phyloP scores from a whole-genome alignment of 2,329 filamentous ascomycete genomes.

The Cryphonectria carpinicola region DNA sequence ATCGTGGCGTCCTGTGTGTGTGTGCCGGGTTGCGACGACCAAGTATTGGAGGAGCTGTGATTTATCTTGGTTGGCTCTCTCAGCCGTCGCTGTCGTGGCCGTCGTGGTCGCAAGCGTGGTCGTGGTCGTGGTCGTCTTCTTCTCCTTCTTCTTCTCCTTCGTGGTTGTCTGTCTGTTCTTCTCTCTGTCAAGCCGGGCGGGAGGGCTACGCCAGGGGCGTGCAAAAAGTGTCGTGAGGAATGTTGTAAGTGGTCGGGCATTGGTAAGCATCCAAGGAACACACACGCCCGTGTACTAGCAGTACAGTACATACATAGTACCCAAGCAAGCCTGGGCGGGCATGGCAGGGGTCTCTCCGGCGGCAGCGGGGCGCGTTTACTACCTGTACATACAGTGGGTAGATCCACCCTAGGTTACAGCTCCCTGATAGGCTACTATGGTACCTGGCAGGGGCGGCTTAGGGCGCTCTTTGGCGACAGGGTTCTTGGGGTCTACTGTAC shows the following conservation, averaged over 20 bases:
- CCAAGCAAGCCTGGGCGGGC: too few species aligned
- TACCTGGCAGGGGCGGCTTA: too few species aligned
- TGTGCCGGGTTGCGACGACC: not conserved
- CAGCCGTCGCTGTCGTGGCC: not conserved
- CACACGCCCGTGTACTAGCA: not conserved
- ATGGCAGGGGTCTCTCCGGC: not conserved
- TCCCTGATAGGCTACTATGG: too few species aligned
- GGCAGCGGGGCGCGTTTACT: not conserved
- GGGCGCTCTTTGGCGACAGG: too few species aligned
- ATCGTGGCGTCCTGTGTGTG: conserved; percentile 41
- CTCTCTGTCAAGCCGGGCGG: not conserved
- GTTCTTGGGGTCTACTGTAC: too few species aligned
- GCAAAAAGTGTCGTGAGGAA: not conserved
- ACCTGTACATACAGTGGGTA: not conserved
- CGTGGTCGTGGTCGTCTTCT: too few species aligned
- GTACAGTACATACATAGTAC: too few species aligned
- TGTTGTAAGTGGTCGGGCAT: not conserved
- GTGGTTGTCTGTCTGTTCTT: not conserved
- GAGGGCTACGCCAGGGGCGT: not conserved
- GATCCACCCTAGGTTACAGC: not conserved
- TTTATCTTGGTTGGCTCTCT: not conserved
- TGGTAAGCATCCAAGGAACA: not conserved
- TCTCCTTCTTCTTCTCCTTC: not conserved
- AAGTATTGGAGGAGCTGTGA: not conserved
- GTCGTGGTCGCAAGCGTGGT: too few species aligned